Base-by-base conservation (phyloP, 257 asterid genomes). In the Nemophila menziesii region DNA sequence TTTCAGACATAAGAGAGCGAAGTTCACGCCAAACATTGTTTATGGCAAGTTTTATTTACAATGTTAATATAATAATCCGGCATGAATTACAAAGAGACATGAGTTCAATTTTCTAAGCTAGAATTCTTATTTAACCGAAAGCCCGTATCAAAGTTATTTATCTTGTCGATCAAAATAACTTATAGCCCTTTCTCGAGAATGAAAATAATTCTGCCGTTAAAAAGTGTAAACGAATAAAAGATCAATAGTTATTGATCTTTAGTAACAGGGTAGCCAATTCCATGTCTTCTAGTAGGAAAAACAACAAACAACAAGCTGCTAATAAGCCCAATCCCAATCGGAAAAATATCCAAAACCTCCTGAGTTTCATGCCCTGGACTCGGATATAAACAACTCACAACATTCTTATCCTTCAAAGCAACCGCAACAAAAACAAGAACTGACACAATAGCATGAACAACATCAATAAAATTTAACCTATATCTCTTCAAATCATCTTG, bases 281-380 rank as follows among this genome's bases (percentile, higher is more conserved):
- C 55, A 26, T 46, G 48, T 44, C 66, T 52, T 15, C 44, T 38
- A 2, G 48, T 45, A 8, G 66, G 66, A 24, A 60, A 60, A 10
- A 43, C 22, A n/a, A 52, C 59, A 16, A 60, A 39, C 55, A 60
- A 7, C 19, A 47, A n/a, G 18, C 66, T 60, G 49, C 65, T 50
- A 24, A 51, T 20, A 23, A 59, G 52, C n/a, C 65, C 59, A 11
- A 51, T 33, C 15, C 50, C 57, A 27, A 51, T 20, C 16, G 66
- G 66, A 39, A 60, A 29, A 1, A 44, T 33, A 20, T 44, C 39
- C 44, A 60, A 15, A 15, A 52, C 7, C 46, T 60, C 60, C 9
- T 21, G 33, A n/a, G 48, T 44, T 2, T 45, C 54, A 18, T 44
- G 42, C 0, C 43, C 56, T 19, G 57, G 66, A 12, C 52, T 46